A percentile compares a stretch with the other conserved stretches of the same genome.
These are phyloP conservation scores for Harringtonia aguacate DNA, from an alignment of 2,329 filamentous ascomycete species.

Conservation along the genomic window DNA sequence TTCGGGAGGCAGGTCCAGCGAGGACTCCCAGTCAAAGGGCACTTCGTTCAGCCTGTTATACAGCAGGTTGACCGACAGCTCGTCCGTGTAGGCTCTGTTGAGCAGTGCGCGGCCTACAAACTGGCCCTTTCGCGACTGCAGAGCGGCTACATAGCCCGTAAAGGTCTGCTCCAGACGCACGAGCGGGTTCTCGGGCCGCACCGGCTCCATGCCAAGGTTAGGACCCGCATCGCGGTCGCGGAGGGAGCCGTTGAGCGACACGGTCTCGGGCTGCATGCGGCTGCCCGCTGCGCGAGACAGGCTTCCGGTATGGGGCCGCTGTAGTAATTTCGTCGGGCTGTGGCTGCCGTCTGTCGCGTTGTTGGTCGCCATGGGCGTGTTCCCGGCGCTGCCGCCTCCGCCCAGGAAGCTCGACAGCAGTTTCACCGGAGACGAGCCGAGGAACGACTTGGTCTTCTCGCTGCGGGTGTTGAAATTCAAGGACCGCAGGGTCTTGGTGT, in stretches of 20 bases:
- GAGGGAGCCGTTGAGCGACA: slow-evolving; percentile 43
- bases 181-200: slow-evolving; percentile 51
- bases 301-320: slow-evolving; percentile 7
- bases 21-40: slow-evolving; percentile 66
- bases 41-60: slow-evolving; percentile 84
- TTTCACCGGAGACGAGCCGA: slow-evolving; percentile 82
- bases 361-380: slow-evolving; percentile 12
- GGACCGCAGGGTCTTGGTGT: slow-evolving; percentile 65
- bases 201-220: slow-evolving; percentile 35
- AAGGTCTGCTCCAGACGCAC: slow-evolving; percentile 75
- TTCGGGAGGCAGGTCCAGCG: slow-evolving; percentile 67
- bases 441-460: slow-evolving; percentile 56
- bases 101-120: slow-evolving; percentile 70
- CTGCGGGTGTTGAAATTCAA: slow-evolving; percentile 53
- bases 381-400: slow-evolving; percentile 30
- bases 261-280: slow-evolving; percentile 16
- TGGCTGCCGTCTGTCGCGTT: slow-evolving; percentile 20
- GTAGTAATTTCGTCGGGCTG: slow-evolving; percentile 5
- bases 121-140: slow-evolving; percentile 78
- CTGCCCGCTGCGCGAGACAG: background rate
- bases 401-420: slow-evolving; percentile 74
- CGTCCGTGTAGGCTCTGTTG: slow-evolving; percentile 53
- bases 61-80: slow-evolving; percentile 74
- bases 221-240: slow-evolving; percentile 32
- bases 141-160: slow-evolving; percentile 67